phyloP scores from a whole-genome alignment of 2,329 filamentous ascomycete species.

The Aspergillus sp. region DNA sequence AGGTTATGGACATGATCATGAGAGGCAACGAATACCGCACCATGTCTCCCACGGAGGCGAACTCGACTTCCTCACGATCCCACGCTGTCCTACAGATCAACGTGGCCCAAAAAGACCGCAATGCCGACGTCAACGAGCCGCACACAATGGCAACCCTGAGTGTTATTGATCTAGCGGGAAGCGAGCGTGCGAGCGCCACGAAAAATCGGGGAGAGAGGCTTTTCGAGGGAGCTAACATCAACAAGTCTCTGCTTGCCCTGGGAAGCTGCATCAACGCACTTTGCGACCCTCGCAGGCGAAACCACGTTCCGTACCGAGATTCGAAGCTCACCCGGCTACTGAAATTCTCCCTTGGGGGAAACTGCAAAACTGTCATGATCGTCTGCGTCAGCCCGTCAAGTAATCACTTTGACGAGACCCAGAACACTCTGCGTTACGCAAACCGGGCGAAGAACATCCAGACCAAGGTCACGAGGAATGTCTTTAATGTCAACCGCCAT shows the following conservation, averaged over 20 bases:
- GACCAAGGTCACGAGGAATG: constrained; percentile 97
- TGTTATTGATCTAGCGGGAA: constrained; percentile 95
- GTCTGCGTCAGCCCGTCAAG: constrained; percentile 96
- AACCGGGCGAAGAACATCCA: constrained; percentile 99
- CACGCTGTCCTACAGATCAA: constrained; percentile 98
- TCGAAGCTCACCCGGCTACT: constrained; percentile 91
- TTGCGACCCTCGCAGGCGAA: constrained; percentile 81
- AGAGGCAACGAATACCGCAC: constrained; percentile 89
- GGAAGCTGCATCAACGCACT: constrained; percentile 98
- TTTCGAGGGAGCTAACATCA: constrained; percentile 95
- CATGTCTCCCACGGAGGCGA: constrained; percentile 92
- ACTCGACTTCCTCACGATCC: constrained; percentile 92
- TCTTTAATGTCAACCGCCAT: constrained; percentile 97
- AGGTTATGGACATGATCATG: constrained; percentile 99
- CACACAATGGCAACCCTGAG: constrained; percentile 97
- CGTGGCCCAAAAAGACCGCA: constrained; percentile 84
- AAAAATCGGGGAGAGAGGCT: constrained; percentile 91
- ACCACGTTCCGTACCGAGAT: constrained; percentile 94
- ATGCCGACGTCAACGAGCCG: constrained; percentile 83
- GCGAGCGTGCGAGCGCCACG: constrained; percentile 88
- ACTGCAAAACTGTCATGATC: constrained; percentile 99
- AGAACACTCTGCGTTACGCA: constrained; percentile 94
- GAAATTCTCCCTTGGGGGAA: constrained; percentile 94
- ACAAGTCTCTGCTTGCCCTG: constrained; percentile 89
- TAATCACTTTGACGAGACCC: constrained; percentile 93